Percentiles rank a stretch among this genome's conserved stretches.
Evolutionary conservation across 176 grass and related monocot genomes (phyloP).

Genomic region (Puccinellia tenuiflora): DNA sequence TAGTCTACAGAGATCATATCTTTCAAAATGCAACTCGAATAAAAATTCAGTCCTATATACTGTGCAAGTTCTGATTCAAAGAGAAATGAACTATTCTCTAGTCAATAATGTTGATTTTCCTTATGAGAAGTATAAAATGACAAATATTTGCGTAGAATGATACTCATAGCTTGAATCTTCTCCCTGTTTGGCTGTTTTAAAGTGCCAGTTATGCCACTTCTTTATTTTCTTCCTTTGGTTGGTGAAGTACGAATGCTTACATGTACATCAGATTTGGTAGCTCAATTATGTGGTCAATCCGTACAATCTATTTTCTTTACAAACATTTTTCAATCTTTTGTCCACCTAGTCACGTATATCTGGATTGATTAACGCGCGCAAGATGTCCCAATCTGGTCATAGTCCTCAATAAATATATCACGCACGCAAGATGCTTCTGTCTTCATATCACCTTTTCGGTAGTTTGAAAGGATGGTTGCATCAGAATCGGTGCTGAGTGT

Average conservation of each 20-base stretch:
- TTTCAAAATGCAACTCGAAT: no score
- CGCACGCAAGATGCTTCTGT: background rate
- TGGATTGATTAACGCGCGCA: background rate
- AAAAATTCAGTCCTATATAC: no score
- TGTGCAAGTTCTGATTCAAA: no score
- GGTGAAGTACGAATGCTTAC: background rate
- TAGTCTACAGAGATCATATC: background rate
- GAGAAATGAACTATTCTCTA: background rate
- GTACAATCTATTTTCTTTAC: background rate
- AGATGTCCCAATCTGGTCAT: background rate
- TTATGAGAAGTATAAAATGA: background rate
- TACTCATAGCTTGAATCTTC: background rate
- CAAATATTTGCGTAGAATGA: background rate
- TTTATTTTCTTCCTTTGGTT: background rate
- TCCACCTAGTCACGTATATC: background rate
- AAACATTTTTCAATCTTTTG: background rate
- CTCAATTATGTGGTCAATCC: background rate
- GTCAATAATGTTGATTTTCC: background rate
- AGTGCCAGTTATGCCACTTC: constrained; percentile 5
- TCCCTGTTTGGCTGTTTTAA: background rate
- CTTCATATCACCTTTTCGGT: background rate
- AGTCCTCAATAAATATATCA: background rate
- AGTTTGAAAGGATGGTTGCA: background rate
- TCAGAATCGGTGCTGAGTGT: background rate
- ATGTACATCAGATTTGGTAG: background rate